Evolutionary conservation across 352 stramenopile species (phyloP).

Genomic region (Phytophthora pistaciae): DNA sequence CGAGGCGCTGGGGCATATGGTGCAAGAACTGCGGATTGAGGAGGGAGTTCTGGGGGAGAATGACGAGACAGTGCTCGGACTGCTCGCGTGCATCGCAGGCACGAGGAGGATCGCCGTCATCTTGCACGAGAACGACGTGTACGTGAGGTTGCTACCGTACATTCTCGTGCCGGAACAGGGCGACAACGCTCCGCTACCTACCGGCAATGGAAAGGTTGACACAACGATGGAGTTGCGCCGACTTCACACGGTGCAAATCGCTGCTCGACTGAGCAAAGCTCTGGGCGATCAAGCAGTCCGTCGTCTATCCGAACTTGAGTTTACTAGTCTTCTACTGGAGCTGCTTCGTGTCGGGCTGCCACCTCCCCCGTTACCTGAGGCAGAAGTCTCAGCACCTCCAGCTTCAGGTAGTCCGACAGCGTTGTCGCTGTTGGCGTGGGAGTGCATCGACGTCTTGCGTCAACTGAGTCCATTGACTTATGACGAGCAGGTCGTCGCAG

Average conservation of each 20-base stretch:
- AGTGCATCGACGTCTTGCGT: constrained; percentile 55
- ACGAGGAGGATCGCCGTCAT: constrained; percentile 60
- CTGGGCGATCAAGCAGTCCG: constrained; percentile 45
- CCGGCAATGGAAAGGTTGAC: neutral
- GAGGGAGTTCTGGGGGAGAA: constrained; percentile 46
- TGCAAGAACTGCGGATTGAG: constrained; percentile 52
- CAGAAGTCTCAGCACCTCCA: neutral
- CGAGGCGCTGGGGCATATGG: constrained; percentile 55
- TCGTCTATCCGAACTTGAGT: constrained; percentile 52
- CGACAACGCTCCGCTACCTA: constrained; percentile 18
- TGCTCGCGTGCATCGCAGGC: constrained; percentile 49
- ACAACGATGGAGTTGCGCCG: constrained; percentile 1
- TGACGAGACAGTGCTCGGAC: constrained; percentile 46
- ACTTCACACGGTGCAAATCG: constrained; percentile 34
- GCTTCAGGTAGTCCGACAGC: neutral
- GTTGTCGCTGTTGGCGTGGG: constrained; percentile 31
- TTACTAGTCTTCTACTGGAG: constrained; percentile 45
- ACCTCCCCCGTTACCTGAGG: neutral
- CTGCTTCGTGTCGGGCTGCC: constrained; percentile 43
- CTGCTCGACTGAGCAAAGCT: constrained; percentile 36
- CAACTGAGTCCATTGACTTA: constrained; percentile 40
- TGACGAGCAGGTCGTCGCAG: constrained; percentile 53
- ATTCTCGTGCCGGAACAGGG: constrained; percentile 20
- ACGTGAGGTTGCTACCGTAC: constrained; percentile 51
- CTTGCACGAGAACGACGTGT: constrained; percentile 68